Conservation (phyloP, 2,329 filamentous ascomycete genomes). For the Pezicula neosporulosa region DNA sequence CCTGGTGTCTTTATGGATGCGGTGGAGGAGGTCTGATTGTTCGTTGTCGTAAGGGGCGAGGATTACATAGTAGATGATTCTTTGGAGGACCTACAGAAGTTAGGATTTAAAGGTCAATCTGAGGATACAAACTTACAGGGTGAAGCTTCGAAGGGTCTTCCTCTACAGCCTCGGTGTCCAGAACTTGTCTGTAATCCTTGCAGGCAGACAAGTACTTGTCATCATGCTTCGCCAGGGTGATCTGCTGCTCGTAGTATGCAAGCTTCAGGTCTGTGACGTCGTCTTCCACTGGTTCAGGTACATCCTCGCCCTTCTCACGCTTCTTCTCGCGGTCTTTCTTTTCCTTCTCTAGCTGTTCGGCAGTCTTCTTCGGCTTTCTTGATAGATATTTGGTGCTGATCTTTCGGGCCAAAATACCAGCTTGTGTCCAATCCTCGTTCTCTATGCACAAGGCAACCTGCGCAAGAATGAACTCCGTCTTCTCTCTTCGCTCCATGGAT, state of each 20-base stretch:
- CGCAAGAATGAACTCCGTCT: slow-evolving; percentile 97
- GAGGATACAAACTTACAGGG: slow-evolving; percentile 57
- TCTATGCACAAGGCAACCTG: slow-evolving; percentile 95
- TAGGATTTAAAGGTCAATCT: slow-evolving; percentile 8
- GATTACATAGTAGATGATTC: slow-evolving; percentile 96
- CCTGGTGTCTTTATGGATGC: slow-evolving; percentile 81
- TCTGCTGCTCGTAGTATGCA: slow-evolving; percentile 95
- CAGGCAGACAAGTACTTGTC: slow-evolving; percentile 96
- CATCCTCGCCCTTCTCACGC: slow-evolving; percentile 74
- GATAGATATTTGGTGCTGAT: slow-evolving; percentile 92
- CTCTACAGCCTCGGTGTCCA: slow-evolving; percentile 94
- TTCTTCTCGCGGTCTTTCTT: slow-evolving; percentile 85
- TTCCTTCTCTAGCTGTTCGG: slow-evolving; percentile 87
- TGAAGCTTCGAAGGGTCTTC: slow-evolving; percentile 82
- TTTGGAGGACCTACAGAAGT: slow-evolving; percentile 70
- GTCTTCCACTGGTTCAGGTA: slow-evolving; percentile 73
- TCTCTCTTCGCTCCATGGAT: slow-evolving; percentile 94
- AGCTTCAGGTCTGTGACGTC: slow-evolving; percentile 97
- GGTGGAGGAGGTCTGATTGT: slow-evolving; percentile 94
- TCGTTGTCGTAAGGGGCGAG: slow-evolving; percentile 97
- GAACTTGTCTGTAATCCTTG: slow-evolving; percentile 95
- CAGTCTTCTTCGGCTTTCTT: slow-evolving; percentile 85
- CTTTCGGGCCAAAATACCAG: slow-evolving; percentile 89
- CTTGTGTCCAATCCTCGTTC: slow-evolving; percentile 93
- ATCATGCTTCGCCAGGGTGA: slow-evolving; percentile 92